A percentile compares a stretch with the other conserved stretches of the same genome.
phyloP scores from a whole-genome alignment of 2,329 filamentous ascomycete species.

The Ceratocystis cacaofunesta region DNA sequence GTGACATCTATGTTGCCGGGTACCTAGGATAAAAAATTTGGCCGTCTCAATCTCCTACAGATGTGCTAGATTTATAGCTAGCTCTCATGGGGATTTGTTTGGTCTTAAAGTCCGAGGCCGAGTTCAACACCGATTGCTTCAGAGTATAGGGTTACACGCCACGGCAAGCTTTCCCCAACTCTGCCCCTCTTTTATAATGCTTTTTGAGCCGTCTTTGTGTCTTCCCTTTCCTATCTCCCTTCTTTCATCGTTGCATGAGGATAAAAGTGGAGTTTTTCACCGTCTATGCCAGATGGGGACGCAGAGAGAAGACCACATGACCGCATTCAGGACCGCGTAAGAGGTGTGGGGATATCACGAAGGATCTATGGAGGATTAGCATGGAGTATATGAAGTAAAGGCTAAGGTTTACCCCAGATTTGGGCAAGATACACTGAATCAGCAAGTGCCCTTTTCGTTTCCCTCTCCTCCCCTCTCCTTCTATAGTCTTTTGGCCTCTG shows the following conservation, averaged over 20 bases:
- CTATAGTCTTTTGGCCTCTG: background rate
- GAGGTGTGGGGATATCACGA: background rate
- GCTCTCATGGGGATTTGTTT: too few species aligned
- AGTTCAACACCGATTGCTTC: too few species aligned
- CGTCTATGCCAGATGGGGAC: slow-evolving; percentile 3
- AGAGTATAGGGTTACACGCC: too few species aligned
- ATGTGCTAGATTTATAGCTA: too few species aligned
- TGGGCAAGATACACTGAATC: background rate
- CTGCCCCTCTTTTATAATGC: too few species aligned
- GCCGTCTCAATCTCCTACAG: too few species aligned
- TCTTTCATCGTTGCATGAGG: background rate
- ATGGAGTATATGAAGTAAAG: background rate
- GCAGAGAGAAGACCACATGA: slow-evolving; percentile 8
- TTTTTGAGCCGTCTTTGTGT: background rate
- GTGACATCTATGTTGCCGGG: too few species aligned
- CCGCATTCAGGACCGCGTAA: slow-evolving; percentile 12
- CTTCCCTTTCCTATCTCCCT: background rate
- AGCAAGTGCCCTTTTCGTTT: background rate
- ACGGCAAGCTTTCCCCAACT: too few species aligned
- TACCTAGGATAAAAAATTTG: too few species aligned
- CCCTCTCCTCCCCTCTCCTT: too few species aligned
- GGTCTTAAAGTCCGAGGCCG: too few species aligned
- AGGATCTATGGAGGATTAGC: background rate
- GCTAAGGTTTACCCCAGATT: slow-evolving; percentile 1
- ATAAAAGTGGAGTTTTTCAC: background rate